Evolutionary conservation across 495 filamentous ascomycete genomes (phyloP).

Genomic region (Penicillium paxilli): DNA sequence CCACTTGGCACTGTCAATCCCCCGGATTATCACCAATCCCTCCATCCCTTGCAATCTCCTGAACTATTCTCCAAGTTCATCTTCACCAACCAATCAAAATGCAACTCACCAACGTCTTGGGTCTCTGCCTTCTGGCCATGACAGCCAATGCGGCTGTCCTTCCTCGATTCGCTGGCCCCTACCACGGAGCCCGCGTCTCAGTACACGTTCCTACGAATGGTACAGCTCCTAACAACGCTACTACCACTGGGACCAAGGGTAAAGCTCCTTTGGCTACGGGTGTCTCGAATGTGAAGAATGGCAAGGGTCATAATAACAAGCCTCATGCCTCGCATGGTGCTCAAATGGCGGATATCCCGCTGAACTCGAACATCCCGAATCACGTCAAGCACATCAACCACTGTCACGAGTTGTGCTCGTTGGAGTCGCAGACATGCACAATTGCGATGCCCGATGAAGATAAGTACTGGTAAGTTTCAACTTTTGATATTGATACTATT

Average conservation of each 20-base stretch:
- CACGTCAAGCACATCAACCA: constrained; percentile 17
- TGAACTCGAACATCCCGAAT: constrained; percentile 8
- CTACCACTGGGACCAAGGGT: constrained; percentile 13
- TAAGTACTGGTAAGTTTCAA: constrained; percentile 26
- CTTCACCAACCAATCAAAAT: constrained; percentile 12
- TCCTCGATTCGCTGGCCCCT: constrained; percentile 21
- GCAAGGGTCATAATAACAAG: background rate
- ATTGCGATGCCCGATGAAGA: constrained; percentile 31
- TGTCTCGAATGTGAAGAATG: constrained; percentile 1
- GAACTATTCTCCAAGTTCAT: too few species aligned
- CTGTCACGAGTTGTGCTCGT: constrained; percentile 29
- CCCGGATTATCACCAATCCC: background rate
- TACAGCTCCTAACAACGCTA: constrained; percentile 16
- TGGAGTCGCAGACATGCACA: constrained; percentile 27
- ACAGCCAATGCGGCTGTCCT: constrained; percentile 21
- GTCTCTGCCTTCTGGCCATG: constrained; percentile 19
- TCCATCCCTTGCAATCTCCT: background rate
- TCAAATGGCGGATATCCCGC: background rate
- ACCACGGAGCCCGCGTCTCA: constrained; percentile 17
- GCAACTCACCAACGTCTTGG: constrained; percentile 22
- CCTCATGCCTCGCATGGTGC: background rate
- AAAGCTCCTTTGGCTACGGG: constrained; percentile 15
- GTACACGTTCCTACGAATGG: constrained; percentile 18
- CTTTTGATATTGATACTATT: background rate
- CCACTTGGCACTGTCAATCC: background rate